These are phyloP conservation scores for Cymbopogon flexuosus DNA, from an alignment of 202 grass and related monocot species.

Conservation along the genomic window DNA sequence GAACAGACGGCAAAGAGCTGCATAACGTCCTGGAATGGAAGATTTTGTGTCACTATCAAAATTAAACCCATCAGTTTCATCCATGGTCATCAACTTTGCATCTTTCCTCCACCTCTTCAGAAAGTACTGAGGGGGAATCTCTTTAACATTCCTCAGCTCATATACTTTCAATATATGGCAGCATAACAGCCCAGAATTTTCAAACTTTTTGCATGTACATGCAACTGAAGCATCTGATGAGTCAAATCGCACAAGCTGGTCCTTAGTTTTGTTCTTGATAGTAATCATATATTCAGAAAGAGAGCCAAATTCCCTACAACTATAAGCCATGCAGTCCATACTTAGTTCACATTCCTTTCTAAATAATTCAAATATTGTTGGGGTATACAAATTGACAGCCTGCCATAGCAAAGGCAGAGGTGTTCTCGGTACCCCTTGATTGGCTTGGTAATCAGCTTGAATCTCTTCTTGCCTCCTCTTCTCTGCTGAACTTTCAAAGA, in stretches of 20 bases:
- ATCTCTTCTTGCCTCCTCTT: slow-evolving; percentile 61
- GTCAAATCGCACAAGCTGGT: slow-evolving; percentile 69
- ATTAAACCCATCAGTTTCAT: slow-evolving; percentile 38
- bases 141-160: slow-evolving; percentile 70
- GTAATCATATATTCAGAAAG: slow-evolving; percentile 63
- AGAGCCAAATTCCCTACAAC: slow-evolving; percentile 60
- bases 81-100: slow-evolving; percentile 43
- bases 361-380: slow-evolving; percentile 53
- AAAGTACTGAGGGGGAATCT: slow-evolving; percentile 62
- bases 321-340: slow-evolving; percentile 61
- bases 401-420: slow-evolving; percentile 67
- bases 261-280: slow-evolving; percentile 65
- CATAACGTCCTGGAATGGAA: slow-evolving; percentile 52
- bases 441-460: slow-evolving; percentile 71
- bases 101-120: slow-evolving; percentile 84
- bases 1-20: slow-evolving; percentile 59
- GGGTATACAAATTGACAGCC: slow-evolving; percentile 70
- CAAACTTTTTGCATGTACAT: slow-evolving; percentile 83
- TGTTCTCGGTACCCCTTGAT: slow-evolving; percentile 47
- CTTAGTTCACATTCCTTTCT: slow-evolving; percentile 69
- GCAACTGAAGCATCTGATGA: slow-evolving; percentile 56
- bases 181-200: slow-evolving; percentile 71
- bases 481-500: slow-evolving; percentile 49
- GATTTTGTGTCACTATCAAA: slow-evolving; percentile 38
- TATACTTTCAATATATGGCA: slow-evolving; percentile 89